Evolutionary conservation across 768 basidiomycete species (phyloP), one percentile per base, ranked within the genome.

Genomic region (Termitomyces sp.): DNA sequence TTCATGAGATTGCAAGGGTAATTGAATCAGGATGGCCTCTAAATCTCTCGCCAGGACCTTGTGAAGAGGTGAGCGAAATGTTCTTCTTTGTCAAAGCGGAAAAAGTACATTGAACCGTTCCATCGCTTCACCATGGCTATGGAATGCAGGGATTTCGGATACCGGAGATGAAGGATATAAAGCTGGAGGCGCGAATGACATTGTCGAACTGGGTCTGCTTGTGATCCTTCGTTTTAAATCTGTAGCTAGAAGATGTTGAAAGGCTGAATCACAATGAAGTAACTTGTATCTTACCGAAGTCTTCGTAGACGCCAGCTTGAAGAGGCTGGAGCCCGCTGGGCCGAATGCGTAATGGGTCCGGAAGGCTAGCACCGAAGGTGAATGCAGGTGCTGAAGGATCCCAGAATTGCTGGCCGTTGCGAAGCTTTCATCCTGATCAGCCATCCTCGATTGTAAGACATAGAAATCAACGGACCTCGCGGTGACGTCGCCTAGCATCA

Each of bases 271-370:
- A 42, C 5, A 7, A 28, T 2, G 1, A 18, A 16, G 13, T n/a
- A 16, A 24, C 4, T 26, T 16, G 18, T 16, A 24, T 31, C 73
- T 63, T 66, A 84, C 93, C 88, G 62, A 99, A 98, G 68, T 99
- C 97, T 64, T 98, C 94, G 72, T 99, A 99, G 12, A 99, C 94
- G 48, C 84, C 82, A 36, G 86, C 73, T 71, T 99, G 97, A 62
- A 86, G 83, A 20, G 81, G 76, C 60, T 92, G 88, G 10, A 99
- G 75, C 39, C 97, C 97, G 45, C 78, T 84, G 12, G 85, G 77
- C 66, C 91, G 90, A 69, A 98, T 83, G 37, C 94, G 85, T 49
- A 99, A 76, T 28, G 91, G 87, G 64, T 98, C 94, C 4, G 97
- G 97, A 44, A 99, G 80, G 54, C 76, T 82, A 3, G 80, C 72